phyloP scores from a whole-genome alignment of 2,329 filamentous ascomycete species.

The Claviceps maximensis region DNA sequence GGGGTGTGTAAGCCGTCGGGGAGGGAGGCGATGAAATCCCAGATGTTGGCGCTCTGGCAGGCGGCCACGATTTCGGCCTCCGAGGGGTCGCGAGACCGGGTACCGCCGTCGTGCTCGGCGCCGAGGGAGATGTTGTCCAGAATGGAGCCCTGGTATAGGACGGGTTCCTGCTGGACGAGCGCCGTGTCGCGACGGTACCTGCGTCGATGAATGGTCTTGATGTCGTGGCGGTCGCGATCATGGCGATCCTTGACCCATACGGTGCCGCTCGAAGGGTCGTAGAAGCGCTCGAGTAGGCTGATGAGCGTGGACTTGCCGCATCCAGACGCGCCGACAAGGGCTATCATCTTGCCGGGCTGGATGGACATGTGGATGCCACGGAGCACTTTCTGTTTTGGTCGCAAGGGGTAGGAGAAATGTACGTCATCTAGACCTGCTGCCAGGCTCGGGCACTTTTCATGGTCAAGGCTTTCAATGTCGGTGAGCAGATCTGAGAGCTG shows the following conservation, averaged over 20 bases:
- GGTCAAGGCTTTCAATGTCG: background rate
- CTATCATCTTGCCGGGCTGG: constrained; percentile 12
- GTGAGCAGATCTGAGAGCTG: background rate
- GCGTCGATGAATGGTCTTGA: constrained; percentile 7
- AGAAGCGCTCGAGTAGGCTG: constrained; percentile 17
- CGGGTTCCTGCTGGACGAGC: constrained; percentile 14
- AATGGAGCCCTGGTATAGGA: constrained; percentile 21
- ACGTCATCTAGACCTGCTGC: constrained; percentile 35
- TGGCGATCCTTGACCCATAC: background rate
- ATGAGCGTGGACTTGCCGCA: constrained; percentile 18
- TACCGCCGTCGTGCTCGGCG: constrained; percentile 4
- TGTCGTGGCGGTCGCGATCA: background rate
- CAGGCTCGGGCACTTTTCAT: constrained; percentile 16
- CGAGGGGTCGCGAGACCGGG: background rate
- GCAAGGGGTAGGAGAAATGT: constrained; percentile 42
- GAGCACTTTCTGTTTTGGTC: constrained; percentile 22
- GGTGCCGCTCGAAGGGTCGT: constrained; percentile 5
- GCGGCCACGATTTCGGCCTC: constrained; percentile 13
- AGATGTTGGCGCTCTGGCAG: constrained; percentile 34
- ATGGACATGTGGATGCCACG: constrained; percentile 27
- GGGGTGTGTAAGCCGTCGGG: constrained; percentile 32
- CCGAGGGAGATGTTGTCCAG: constrained; percentile 15
- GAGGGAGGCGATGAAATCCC: constrained; percentile 40
- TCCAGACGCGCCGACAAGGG: constrained; percentile 5
- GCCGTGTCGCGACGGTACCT: constrained; percentile 12